Evolutionary conservation across 306 rosid genomes (phyloP).

Genomic region (Vicia faba): DNA sequence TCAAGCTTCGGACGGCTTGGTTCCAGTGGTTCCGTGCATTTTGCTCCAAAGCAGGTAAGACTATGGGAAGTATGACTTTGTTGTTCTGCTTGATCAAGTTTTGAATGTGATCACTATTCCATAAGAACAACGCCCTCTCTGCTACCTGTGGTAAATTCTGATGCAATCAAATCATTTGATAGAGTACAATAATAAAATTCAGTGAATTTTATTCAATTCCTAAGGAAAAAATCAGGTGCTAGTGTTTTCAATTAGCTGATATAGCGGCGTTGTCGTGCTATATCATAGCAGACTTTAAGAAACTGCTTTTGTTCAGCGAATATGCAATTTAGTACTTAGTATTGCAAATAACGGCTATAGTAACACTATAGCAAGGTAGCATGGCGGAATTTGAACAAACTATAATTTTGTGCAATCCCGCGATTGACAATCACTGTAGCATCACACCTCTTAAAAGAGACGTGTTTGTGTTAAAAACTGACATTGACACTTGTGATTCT

Average conservation of each 20-base stretch:
- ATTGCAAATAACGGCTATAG: background rate
- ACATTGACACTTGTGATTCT: no score
- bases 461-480: no score
- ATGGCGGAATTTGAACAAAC: background rate
- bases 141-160: constrained; percentile 79
- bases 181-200: background rate
- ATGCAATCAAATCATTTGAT: constrained; percentile 28
- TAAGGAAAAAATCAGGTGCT: no score
- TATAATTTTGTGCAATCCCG: background rate
- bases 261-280: background rate
- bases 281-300: background rate
- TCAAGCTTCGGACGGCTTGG: constrained; percentile 90
- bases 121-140: constrained; percentile 90
- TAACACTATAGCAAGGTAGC: background rate
- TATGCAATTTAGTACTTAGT: background rate
- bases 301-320: background rate
- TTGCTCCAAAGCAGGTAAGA: constrained; percentile 80
- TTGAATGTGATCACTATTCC: constrained; percentile 90
- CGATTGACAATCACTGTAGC: background rate
- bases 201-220: no score
- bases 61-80: constrained; percentile 72
- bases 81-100: constrained; percentile 81
- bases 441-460: no score
- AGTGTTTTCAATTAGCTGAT: no score
- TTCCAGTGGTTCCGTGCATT: constrained; percentile 87